Percentiles rank a stretch among this genome's conserved stretches.
Conservation (phyloP, 306 rosid species). For the Pueraria montana region DNA sequence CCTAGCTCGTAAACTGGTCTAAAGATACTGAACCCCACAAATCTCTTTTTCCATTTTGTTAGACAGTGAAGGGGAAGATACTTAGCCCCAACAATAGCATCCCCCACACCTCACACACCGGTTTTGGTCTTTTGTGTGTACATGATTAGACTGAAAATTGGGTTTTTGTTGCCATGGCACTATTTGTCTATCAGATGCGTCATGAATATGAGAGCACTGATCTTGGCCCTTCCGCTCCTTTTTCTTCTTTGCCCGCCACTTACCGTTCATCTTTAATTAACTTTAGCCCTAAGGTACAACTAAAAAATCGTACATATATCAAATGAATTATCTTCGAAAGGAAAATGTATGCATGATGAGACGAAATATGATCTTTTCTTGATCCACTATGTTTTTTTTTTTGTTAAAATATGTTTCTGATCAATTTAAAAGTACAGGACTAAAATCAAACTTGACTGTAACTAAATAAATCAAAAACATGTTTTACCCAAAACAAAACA, state of each 20-base stretch:
- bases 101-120: constrained; percentile 45
- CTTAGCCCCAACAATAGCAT: constrained; percentile 31
- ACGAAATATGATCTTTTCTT: not conserved
- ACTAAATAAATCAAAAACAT: too few relatives aligned
- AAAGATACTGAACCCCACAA: constrained; percentile 64
- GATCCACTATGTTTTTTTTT: not conserved
- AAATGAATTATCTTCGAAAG: not conserved
- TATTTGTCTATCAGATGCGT: constrained; percentile 29
- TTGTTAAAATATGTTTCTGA: too few relatives aligned
- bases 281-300: constrained; percentile 32
- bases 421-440: too few relatives aligned
- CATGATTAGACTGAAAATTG: constrained; percentile 54
- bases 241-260: constrained; percentile 41
- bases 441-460: too few relatives aligned
- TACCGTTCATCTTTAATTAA: constrained; percentile 21
- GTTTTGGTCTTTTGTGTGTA: constrained; percentile 33
- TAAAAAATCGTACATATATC: not conserved
- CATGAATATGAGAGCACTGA: constrained; percentile 26
- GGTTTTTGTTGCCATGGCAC: constrained; percentile 18
- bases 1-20: constrained; percentile 41
- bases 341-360: not conserved
- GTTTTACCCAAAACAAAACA: too few relatives aligned
- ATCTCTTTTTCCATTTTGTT: constrained; percentile 54
- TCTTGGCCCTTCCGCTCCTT: constrained; percentile 41
- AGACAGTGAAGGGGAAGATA: constrained; percentile 51